These are phyloP conservation scores for Trichoderma hamatum DNA, from an alignment of 2,329 filamentous ascomycete genomes.

Conservation along the genomic window DNA sequence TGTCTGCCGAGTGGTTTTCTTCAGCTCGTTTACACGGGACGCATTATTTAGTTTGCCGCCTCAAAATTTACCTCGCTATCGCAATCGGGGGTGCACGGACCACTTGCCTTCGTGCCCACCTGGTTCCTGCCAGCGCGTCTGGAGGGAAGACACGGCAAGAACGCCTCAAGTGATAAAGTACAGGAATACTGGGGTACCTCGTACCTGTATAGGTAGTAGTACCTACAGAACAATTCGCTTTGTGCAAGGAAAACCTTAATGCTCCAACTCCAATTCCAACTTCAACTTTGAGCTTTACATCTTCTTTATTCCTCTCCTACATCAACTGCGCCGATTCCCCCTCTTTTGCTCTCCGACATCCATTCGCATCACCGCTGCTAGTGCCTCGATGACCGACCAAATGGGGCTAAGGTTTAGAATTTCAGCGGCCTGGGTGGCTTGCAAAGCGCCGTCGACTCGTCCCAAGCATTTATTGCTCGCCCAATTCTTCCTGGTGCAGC, in stretches of 20 bases:
- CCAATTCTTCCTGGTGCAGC: neutral
- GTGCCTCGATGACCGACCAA: neutral
- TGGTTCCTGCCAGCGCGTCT: slow-evolving; percentile 2
- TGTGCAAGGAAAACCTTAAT: neutral
- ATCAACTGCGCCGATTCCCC: too few species aligned
- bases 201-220: too few species aligned
- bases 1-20: too few species aligned
- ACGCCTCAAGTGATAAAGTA: slow-evolving; percentile 18
- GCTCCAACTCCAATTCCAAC: neutral
- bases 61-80: slow-evolving; percentile 27
- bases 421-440: neutral
- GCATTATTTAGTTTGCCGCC: neutral
- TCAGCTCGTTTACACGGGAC: neutral
- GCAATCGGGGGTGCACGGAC: slow-evolving; percentile 23
- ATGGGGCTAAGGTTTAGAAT: neutral
- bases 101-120: neutral
- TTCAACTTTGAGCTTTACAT: too few species aligned
- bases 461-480: neutral
- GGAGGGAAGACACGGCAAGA: slow-evolving; percentile 1
- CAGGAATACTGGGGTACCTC: slow-evolving; percentile 10
- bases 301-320: too few species aligned
- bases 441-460: neutral
- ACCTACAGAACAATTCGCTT: neutral
- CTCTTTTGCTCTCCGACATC: too few species aligned
- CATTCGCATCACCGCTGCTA: too few species aligned